Evolutionary conservation across 2,329 filamentous ascomycete species (phyloP).

Genomic region (Aspergillus ruber): DNA sequence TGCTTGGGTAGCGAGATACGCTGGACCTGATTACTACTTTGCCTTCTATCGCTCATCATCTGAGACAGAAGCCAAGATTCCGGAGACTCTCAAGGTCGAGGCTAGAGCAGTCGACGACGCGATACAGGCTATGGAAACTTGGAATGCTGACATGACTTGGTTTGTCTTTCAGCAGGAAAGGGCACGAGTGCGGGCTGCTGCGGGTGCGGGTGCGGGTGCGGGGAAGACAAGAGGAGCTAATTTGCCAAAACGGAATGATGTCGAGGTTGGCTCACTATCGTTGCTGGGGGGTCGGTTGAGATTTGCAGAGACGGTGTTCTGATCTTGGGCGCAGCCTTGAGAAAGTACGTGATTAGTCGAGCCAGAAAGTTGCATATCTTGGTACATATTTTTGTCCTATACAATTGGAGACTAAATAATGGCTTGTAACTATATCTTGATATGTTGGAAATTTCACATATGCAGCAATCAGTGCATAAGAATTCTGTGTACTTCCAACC

Average conservation of each 20-base stretch:
- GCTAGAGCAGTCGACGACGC: constrained; percentile 18
- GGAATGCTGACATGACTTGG: constrained; percentile 38
- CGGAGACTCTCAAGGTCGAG: neutral
- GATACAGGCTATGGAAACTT: constrained; percentile 35
- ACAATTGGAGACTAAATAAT: no score
- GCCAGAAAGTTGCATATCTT: no score
- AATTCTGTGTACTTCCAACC: no score
- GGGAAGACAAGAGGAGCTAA: constrained; percentile 22
- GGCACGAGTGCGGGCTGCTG: constrained; percentile 3
- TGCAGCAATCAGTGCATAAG: no score
- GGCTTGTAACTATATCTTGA: no score
- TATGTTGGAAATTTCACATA: no score
- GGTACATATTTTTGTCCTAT: no score
- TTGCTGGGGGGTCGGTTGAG: constrained; percentile 26
- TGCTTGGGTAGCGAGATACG: constrained; percentile 30
- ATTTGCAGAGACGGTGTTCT: constrained; percentile 27
- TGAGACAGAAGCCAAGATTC: neutral
- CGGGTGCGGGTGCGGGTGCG: constrained; percentile 23
- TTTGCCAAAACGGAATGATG: constrained; percentile 7
- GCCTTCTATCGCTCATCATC: neutral
- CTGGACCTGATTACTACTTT: constrained; percentile 30
- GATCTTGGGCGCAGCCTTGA: no score
- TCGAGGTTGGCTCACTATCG: neutral
- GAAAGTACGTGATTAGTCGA: no score
- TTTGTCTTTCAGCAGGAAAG: constrained; percentile 29